Base-by-base conservation (phyloP, 352 stramenopile species). In the Globisporangium radiosum region DNA sequence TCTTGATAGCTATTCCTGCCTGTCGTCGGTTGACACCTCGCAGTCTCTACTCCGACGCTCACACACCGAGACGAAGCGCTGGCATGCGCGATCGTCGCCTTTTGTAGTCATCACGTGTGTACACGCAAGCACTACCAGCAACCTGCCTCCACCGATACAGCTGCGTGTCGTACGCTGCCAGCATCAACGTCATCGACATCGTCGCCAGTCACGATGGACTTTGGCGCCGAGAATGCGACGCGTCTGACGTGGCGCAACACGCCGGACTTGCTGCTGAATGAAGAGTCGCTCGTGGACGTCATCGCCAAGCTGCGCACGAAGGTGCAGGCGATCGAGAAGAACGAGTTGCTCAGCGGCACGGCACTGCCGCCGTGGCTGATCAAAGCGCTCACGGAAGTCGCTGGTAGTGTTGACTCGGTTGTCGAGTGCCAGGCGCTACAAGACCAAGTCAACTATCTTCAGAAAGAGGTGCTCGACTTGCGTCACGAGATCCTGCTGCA, bases 391-490 rank as follows among this genome's bases (percentile, higher is more conserved):
- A 76, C 82, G 0, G 82, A 92, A 39, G 81, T 94, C n/a, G 81
- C 83, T 14, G 85, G 81, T 62, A 94, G 85, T 53, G 82, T 86
- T 37, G 85, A 94, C 56, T 69, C 81, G 3, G 81, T 91, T 17
- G 78, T 94, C 15, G 82, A 91, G 60, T 91, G 82, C 65, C 85
- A 94, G 48, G 60, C 77, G 7, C 60, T 92, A 40, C 67, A 87
- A 14, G 81, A 92, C 38, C 82, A 94, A 50, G 80, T 94, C 9
- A 72, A 67, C 33, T 86, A 73, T 13, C 59, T 94, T 11, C 81
- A 94, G 65, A 92, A 92, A 42, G 81, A 94, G 48, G 66, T 92
- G 44, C 68, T 90, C 48, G 75, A 91, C 48, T 54, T 94, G n/a
- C 79, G 78, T 2, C 78, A 91, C 36, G 84, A 94, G 60, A 73